Evolutionary conservation across 768 basidiomycete species (phyloP).

Genomic region (Suillus hirtellus): DNA sequence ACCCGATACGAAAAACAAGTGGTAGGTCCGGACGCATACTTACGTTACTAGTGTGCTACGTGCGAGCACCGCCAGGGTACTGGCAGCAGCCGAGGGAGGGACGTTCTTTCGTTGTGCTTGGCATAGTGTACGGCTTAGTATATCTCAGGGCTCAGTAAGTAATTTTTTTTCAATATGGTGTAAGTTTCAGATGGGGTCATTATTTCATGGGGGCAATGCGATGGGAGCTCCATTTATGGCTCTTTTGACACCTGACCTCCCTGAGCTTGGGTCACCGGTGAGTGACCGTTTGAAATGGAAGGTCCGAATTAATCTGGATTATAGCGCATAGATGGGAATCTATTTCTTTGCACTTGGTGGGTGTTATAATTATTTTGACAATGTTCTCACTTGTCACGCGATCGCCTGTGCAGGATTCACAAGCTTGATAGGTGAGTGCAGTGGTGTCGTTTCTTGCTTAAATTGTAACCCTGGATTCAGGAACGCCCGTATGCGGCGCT

Average conservation of each 20-base stretch:
- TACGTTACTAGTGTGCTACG: conserved; percentile 75
- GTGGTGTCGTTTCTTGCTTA: background rate
- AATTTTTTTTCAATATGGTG: no score
- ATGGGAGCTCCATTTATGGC: no score
- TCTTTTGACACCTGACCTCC: no score
- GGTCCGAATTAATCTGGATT: background rate
- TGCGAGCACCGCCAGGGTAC: conserved; percentile 46
- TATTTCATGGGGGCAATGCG: no score
- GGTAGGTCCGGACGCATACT: conserved; percentile 81
- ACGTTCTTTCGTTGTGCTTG: conserved; percentile 21
- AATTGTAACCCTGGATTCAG: conserved; percentile 33
- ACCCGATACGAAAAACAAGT: conserved; percentile 75
- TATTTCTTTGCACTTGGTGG: conserved; percentile 45
- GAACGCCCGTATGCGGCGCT: conserved; percentile 58
- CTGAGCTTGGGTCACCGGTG: no score
- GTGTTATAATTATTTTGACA: conserved; percentile 4
- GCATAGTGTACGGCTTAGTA: no score
- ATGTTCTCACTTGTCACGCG: no score
- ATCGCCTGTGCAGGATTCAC: conserved; percentile 21
- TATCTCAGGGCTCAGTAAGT: conserved; percentile 35
- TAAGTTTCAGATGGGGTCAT: no score
- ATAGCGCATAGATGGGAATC: conserved; percentile 43
- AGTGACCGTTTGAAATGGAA: background rate
- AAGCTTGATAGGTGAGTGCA: conserved; percentile 20
- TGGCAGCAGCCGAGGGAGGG: conserved; percentile 18